Evolutionary conservation across 2,329 filamentous ascomycete genomes (phyloP).

Genomic region (Aspergillus ochraceus): DNA sequence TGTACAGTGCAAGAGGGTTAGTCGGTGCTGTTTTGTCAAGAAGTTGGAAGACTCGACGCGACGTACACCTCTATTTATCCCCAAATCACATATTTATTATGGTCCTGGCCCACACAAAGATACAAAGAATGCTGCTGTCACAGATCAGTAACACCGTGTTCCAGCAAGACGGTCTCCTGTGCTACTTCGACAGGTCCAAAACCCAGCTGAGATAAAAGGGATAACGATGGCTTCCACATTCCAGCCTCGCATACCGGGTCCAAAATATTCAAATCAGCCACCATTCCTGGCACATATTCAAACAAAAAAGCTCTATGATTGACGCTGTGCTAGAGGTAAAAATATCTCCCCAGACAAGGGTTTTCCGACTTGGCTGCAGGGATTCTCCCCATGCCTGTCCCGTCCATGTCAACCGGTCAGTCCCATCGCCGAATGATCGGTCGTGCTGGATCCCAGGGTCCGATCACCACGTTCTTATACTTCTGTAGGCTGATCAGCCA

Average conservation of each 20-base stretch:
- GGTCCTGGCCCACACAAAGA: neutral
- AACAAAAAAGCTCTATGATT: neutral
- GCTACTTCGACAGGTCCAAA: neutral
- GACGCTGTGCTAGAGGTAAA: neutral
- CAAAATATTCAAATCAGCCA: neutral
- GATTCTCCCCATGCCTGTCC: neutral
- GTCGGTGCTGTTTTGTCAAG: neutral
- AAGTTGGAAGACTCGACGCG: neutral
- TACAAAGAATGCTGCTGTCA: neutral
- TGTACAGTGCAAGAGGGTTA: neutral
- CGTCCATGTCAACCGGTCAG: slow-evolving; percentile 15
- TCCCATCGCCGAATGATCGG: slow-evolving; percentile 56
- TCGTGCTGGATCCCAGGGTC: slow-evolving; percentile 94
- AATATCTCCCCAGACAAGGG: neutral
- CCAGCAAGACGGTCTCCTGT: neutral
- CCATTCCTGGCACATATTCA: neutral
- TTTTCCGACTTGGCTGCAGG: neutral
- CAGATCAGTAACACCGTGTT: neutral
- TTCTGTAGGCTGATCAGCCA: slow-evolving; percentile 96
- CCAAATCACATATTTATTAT: neutral
- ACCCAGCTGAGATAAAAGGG: neutral
- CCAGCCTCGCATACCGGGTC: neutral
- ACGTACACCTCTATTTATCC: neutral
- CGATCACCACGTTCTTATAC: slow-evolving; percentile 98
- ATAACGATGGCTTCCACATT: neutral